Evolutionary conservation across 768 basidiomycete genomes (phyloP), one percentile per base, ranked within the genome.

Genomic region (Agaricus bisporus): DNA sequence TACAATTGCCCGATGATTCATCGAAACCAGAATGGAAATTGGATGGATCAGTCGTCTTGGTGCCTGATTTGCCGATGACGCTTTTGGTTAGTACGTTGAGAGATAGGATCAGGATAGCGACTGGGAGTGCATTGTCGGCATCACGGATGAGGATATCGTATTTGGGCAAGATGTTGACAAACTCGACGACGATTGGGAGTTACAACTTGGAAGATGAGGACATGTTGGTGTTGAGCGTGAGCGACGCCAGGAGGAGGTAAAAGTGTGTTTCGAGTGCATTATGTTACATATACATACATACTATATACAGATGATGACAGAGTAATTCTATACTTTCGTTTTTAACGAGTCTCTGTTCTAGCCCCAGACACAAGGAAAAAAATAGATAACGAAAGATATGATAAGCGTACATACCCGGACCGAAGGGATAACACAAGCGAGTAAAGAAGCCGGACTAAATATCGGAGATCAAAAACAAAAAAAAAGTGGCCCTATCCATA

Each of bases 171-270:
- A 88, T 91, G 79, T 77, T 98, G 59, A 91, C 88, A 52, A 97
- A 97, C 67, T 77, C 79, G 49, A 85, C 81, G 56, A 86, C 91
- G 57, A 82, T 98, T 60, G 94, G 91, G 22, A 79, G 75, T 58
- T 88, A 90, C 62, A 98, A 98, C 66, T 65, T 98, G 59, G 93
- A 95, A 68, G 91, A 95, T 59, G 94, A 94, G 62, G 95, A 98
- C 66, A 56, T 82, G 49, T 68, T 98, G 17, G 79, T 85, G 14
- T 75, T 97, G 61, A 87, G 80, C 51, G 75, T 98, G 32, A 82
- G 87, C 54, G 86, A 88, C 50, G 70, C 73, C 56, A 89, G 82
- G 75, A 93, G 88, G 73, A 88, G 81, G 72, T 82, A 5, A 66
- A 64, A 3, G 4, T 45, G 2, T 29, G 28, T 48, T 35, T 32